Evolutionary conservation across 164 flowering plant genomes (phyloP).

Genomic region (Magnolia changhungtana): DNA sequence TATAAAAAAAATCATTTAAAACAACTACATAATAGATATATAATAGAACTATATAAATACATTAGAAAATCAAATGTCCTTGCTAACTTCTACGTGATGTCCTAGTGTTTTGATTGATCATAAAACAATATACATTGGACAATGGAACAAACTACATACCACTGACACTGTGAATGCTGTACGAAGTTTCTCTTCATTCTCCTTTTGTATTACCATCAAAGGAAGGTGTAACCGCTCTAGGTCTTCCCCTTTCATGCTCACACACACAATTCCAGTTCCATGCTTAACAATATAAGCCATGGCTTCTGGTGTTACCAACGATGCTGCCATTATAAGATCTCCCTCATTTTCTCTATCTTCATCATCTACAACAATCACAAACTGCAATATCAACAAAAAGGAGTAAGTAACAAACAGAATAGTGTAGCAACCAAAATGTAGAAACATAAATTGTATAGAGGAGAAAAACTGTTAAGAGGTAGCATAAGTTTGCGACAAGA

Average conservation of each 20-base stretch:
- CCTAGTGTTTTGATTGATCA: background rate
- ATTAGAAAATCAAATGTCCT: background rate
- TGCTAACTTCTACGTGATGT: background rate
- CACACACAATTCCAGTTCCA: conserved; percentile 98
- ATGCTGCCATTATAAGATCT: conserved; percentile 91
- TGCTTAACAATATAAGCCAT: conserved; percentile 96
- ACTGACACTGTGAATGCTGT: too few relatives aligned
- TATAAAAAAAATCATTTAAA: background rate
- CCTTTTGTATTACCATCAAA: conserved; percentile 68
- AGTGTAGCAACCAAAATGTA: background rate
- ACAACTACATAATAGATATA: background rate
- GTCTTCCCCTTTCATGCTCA: conserved; percentile 86
- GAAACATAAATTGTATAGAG: background rate
- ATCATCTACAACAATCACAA: conserved; percentile 95
- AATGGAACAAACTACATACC: too few relatives aligned
- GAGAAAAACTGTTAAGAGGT: background rate
- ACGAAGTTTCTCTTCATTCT: conserved; percentile 36
- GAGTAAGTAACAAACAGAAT: background rate
- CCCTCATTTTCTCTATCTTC: conserved; percentile 91
- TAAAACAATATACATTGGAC: background rate
- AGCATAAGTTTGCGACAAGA: background rate
- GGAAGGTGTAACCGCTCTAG: conserved; percentile 86
- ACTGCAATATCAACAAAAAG: conserved; percentile 34
- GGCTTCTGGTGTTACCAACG: conserved; percentile 76
- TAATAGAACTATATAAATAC: background rate